These are phyloP conservation scores for Nicotiana tomentosiformis DNA, from an alignment of 257 asterid genomes.

Conservation along the genomic window DNA sequence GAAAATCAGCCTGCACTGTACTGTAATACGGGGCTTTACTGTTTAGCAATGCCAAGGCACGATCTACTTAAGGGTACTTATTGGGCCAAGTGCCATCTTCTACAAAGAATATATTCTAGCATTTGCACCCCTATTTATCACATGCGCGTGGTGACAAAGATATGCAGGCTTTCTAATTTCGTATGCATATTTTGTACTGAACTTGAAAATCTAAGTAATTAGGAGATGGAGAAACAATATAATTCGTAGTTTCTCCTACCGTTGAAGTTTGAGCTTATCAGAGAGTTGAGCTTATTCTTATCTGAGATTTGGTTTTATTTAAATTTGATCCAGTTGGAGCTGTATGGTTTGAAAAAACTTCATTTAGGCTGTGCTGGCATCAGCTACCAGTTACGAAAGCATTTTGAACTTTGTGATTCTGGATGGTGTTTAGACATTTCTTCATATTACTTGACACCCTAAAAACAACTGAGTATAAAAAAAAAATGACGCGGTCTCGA, in stretches of 20 bases:
- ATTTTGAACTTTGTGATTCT: conserved; percentile 8
- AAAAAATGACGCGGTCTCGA: not conserved
- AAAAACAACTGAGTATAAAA: not conserved
- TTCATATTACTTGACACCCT: not conserved
- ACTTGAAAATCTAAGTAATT: not conserved
- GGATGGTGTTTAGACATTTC: not conserved
- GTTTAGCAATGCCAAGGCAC: not conserved
- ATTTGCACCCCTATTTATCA: not conserved
- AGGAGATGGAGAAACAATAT: not conserved
- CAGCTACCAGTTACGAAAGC: not conserved
- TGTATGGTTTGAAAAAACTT: not conserved
- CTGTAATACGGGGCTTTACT: not conserved
- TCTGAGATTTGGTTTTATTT: not conserved
- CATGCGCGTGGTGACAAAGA: not conserved
- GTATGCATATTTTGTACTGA: not conserved
- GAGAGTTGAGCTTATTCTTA: not conserved
- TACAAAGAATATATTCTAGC: not conserved
- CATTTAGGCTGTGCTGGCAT: not conserved
- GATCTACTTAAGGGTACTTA: not conserved
- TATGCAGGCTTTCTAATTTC: not conserved
- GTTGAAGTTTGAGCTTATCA: not conserved
- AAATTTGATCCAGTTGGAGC: conserved; percentile 4
- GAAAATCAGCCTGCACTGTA: conserved; percentile 1
- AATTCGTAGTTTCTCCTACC: not conserved
- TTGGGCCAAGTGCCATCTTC: not conserved